Evolutionary conservation across 2,329 filamentous ascomycete species (phyloP), one percentile per base, ranked within the genome.

Genomic region (Fusarium vanettenii): DNA sequence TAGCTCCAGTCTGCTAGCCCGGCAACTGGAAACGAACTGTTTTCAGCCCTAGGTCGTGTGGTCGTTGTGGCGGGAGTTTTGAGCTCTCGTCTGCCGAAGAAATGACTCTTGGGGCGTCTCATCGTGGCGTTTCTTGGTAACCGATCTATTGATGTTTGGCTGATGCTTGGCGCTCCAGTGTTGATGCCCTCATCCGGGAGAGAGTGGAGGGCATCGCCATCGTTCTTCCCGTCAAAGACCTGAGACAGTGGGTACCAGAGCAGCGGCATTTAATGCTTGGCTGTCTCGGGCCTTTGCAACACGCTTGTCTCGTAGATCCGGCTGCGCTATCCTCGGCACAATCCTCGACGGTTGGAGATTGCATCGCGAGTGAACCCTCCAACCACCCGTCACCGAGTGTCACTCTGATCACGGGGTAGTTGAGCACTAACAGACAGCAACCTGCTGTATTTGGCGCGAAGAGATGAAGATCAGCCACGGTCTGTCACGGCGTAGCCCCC

Each of bases 391-490:
- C 43, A 35, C 43, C 48, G 45, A 67, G 25, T 64, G 41, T 41
- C 69, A 67, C 64, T 64, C 43, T 27, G 27, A 60, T 67, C 35
- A 52, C 43, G 60, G 45, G 60, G 22, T 45, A 39, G 14, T 39
- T 16, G 22, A 62, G 59, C 45, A 50, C 25, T 52, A 31, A 31
- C 57, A 63, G 62, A 52, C 57, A 63, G 62, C 59, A 73, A 74
- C 69, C 72, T 75, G 37, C 72, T 70, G 69, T 62, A 72, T 75
- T 70, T 70, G 69, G 72, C 33, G 45, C 39, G n/a, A 63, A 60
- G 64, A 75, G 66, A 77, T 76, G 78, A 79, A 71, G 74, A 78
- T 80, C 74, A 69, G 60, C 67, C 56, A 74, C 65, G 60, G 39
- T 59, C 62, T 22, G 61, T 62, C 55, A 56, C 66, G 68, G 67